A percentile compares a stretch with the other conserved stretches of the same genome.
Evolutionary conservation across 306 rosid species (phyloP).

Genomic region (Adenanthera pavonina): DNA sequence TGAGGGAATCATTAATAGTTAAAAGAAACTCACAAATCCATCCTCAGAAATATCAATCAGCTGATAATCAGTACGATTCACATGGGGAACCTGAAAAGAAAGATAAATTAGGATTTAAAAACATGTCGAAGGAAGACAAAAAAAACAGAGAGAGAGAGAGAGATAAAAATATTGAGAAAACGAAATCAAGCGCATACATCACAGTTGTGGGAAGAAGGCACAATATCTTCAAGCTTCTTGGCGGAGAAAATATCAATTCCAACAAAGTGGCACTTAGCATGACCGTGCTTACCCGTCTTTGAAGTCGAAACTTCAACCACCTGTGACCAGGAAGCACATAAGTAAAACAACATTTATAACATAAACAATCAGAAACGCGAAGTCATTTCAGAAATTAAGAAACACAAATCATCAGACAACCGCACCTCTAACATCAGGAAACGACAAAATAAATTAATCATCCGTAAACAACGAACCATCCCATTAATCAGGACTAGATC

Average conservation of each 20-base stretch:
- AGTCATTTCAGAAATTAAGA: background rate
- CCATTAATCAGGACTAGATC: background rate
- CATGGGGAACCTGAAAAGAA: slow-evolving; percentile 70
- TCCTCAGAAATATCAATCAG: slow-evolving; percentile 58
- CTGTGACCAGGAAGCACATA: slow-evolving; percentile 32
- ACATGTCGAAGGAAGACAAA: background rate
- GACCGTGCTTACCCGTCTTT: slow-evolving; percentile 65
- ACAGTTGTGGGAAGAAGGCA: slow-evolving; percentile 81
- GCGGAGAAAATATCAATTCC: slow-evolving; percentile 73
- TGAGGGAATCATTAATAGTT: background rate
- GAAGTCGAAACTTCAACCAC: slow-evolving; percentile 66
- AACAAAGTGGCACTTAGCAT: slow-evolving; percentile 77
- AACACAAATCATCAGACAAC: background rate
- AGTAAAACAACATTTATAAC: background rate
- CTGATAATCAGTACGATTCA: slow-evolving; percentile 69
- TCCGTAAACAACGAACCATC: background rate
- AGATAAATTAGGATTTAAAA: background rate
- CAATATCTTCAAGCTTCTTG: slow-evolving; percentile 77
- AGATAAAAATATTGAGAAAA: background rate
- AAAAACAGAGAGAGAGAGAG: too few relatives aligned
- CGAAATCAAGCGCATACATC: slow-evolving; percentile 49
- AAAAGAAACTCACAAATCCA: slow-evolving; percentile 61
- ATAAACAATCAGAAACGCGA: background rate
- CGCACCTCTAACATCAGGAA: background rate
- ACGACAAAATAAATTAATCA: background rate